These are phyloP conservation scores for California macrophylla DNA, from an alignment of 441 rosid species.

Conservation along the genomic window DNA sequence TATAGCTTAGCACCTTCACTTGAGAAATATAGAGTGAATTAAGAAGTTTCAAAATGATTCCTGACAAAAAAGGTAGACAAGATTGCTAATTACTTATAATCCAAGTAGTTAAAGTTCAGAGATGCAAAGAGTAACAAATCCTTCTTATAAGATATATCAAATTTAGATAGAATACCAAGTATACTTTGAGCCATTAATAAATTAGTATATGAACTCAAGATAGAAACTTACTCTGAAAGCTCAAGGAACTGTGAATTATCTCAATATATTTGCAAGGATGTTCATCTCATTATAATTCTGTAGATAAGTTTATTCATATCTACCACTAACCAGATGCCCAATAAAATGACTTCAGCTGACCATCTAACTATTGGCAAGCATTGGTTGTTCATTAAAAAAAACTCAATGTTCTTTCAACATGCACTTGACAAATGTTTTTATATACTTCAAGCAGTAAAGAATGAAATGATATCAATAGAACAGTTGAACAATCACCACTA, in stretches of 20 bases:
- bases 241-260: too few species aligned
- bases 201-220: neutral
- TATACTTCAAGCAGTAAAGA: neutral
- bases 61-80: too few species aligned
- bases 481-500: neutral
- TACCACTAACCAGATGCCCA: neutral
- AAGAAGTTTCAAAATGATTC: too few species aligned
- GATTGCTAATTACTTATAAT: too few species aligned
- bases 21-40: too few species aligned
- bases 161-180: neutral
- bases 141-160: neutral
- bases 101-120: too few species aligned
- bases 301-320: slow-evolving; percentile 11
- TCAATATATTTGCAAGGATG: neutral
- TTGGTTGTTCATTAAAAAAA: neutral
- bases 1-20: neutral
- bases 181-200: too few species aligned
- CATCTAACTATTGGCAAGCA: neutral
- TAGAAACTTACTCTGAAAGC: too few species aligned
- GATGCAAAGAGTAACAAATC: neutral
- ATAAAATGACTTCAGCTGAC: neutral
- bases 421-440: neutral
- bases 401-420: neutral
- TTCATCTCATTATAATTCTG: neutral
- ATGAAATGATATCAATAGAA: neutral